Evolutionary conservation across 805 yeast species (phyloP).

Genomic region (Aciculoconidium aculeatum): DNA sequence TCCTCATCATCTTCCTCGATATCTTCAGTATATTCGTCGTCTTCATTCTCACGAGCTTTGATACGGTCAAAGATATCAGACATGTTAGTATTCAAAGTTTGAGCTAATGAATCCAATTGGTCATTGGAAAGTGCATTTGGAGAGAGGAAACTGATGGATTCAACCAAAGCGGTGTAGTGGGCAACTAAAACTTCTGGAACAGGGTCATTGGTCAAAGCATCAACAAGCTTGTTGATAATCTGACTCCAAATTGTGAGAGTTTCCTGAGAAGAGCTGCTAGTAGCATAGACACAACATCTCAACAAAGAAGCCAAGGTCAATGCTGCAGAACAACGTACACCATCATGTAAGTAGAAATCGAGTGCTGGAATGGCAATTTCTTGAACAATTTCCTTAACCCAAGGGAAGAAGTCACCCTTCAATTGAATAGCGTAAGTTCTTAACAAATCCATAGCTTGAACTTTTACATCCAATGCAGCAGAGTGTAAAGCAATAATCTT

Average conservation of each 20-base stretch:
- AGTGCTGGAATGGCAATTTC: constrained; percentile 85
- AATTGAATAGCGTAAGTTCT: constrained; percentile 80
- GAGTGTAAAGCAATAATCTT: constrained; percentile 94
- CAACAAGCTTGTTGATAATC: constrained; percentile 61
- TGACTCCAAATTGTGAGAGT: constrained; percentile 67
- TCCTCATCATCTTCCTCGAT: constrained; percentile 80
- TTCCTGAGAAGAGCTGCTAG: constrained; percentile 51
- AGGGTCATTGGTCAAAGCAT: constrained; percentile 70
- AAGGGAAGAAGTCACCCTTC: constrained; percentile 76
- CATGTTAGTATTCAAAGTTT: constrained; percentile 55
- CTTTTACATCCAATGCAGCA: constrained; percentile 90
- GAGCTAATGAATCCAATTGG: constrained; percentile 52
- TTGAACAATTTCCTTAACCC: constrained; percentile 68
- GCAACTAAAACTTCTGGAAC: constrained; percentile 76
- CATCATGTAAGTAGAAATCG: constrained; percentile 88
- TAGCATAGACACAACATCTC: constrained; percentile 52
- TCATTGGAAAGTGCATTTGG: constrained; percentile 48
- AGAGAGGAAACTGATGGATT: constrained; percentile 64
- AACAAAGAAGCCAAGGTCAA: constrained; percentile 74
- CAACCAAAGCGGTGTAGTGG: constrained; percentile 66
- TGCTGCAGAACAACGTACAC: constrained; percentile 90
- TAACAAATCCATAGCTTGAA: constrained; percentile 82
- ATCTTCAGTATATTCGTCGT: constrained; percentile 86
- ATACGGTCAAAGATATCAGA: constrained; percentile 67
- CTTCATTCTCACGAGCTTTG: constrained; percentile 64